Evolutionary conservation across 116 monocot genomes (phyloP), one percentile per base, ranked within the genome.

Genomic region (Dioscorea cayenensis): DNA sequence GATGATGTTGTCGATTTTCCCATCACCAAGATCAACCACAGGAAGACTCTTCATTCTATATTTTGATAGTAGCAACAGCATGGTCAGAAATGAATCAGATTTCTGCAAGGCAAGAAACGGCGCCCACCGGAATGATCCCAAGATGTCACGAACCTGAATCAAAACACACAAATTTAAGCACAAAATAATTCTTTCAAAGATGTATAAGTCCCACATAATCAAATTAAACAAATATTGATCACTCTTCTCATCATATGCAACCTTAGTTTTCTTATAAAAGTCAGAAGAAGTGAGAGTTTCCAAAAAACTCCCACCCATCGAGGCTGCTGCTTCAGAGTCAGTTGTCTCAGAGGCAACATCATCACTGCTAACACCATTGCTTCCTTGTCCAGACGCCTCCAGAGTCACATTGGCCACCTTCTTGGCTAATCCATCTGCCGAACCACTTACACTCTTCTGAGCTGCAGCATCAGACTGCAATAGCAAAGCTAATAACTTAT

Each of bases 11-110:
- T 86, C 83, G 65, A 97, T 92, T 75, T 86, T 92, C 48, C 74
- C 86, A 76, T 88, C 93, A 16, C 97, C 97, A 14, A 93, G 55
- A 65, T 97, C 90, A 67, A 97, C 88, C n/a, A 97, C 93, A 21
- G 93, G 97, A 52, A 97, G 88, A 60, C 84, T 92, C 77, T 90
- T 93, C 92, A 97, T 90, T 79, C 90, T 87, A 43, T 97, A 92
- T 51, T 92, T 90, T 13, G 97, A 97, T 63, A 97, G 79, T 4
- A 97, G 83, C 71, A 93, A 79, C 20, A 97, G 80, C 97, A 97
- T 97, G 18, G 97, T 93, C 37, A 97, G 75, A 71, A 97, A 89
- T 52, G 97, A 71, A 75, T 97, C 93, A 61, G 84, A 84, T 6
- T 71, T 88, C 80, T 90, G 97, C 84, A 97, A 67, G 13, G 97